A percentile compares a stretch with the other conserved stretches of the same genome.
These are phyloP conservation scores for Aspergillus sp. DNA, from an alignment of 2,329 filamentous ascomycete species.

Conservation along the genomic window DNA sequence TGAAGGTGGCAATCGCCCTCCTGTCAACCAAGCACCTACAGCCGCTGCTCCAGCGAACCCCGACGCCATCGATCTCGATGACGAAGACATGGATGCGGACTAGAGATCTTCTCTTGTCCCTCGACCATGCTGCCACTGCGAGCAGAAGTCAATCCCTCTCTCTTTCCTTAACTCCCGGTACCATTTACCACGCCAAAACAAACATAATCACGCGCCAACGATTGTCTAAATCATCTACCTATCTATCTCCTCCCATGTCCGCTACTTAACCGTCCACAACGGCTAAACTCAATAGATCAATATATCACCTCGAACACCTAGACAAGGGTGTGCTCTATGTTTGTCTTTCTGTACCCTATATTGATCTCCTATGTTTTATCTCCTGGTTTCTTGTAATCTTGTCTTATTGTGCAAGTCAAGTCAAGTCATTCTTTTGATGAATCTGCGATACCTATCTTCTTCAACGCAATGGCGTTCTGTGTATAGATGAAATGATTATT, in stretches of 20 bases:
- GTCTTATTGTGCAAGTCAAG: slow-evolving; percentile 3
- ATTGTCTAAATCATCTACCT: background rate
- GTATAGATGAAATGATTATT: slow-evolving; percentile 11
- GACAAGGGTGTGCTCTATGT: background rate
- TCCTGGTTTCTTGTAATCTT: slow-evolving; percentile 5
- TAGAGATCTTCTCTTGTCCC: slow-evolving; percentile 12
- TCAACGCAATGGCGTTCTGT: slow-evolving; percentile 5
- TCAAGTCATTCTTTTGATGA: slow-evolving; percentile 8
- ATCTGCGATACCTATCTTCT: slow-evolving; percentile 12
- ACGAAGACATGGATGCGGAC: slow-evolving; percentile 53
- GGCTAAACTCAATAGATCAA: background rate
- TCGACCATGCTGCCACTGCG: background rate
- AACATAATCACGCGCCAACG: background rate
- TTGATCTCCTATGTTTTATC: slow-evolving; percentile 12
- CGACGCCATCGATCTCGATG: slow-evolving; percentile 82
- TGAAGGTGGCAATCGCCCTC: slow-evolving; percentile 58
- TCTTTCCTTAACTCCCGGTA: slow-evolving; percentile 2
- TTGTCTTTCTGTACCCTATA: slow-evolving; percentile 7
- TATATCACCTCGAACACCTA: background rate
- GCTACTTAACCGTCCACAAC: background rate
- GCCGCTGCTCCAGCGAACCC: slow-evolving; percentile 64
- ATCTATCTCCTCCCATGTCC: background rate
- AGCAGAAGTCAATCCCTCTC: background rate
- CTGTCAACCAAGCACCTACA: slow-evolving; percentile 27
- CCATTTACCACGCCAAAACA: background rate